These are phyloP conservation scores for Ambispora gerdemannii DNA, from an alignment of 192 early-diverging fungal species.

Conservation along the genomic window DNA sequence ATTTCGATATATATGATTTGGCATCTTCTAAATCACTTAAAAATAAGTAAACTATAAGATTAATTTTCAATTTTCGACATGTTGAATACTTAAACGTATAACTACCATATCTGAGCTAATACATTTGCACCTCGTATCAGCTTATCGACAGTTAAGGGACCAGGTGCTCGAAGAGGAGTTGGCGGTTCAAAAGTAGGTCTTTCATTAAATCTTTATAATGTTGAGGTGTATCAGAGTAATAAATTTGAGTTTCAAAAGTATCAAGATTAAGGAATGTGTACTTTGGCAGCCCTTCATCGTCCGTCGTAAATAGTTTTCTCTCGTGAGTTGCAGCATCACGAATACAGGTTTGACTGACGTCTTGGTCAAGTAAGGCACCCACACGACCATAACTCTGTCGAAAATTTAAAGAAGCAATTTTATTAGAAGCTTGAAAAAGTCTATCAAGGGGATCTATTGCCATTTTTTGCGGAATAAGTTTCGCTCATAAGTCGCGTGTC, in stretches of 20 bases:
- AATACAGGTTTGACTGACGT: neutral
- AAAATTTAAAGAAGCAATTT: conserved; percentile 26
- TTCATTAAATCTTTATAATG: no score
- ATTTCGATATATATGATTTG: neutral
- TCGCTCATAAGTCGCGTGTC: no score
- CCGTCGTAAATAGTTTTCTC: conserved; percentile 21
- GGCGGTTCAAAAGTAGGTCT: conserved; percentile 23
- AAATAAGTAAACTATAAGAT: neutral
- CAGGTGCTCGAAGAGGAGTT: conserved; percentile 24
- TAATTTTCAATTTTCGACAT: neutral
- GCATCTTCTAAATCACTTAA: conserved; percentile 15
- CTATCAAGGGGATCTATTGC: conserved; percentile 8
- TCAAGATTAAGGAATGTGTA: no score
- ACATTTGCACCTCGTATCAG: conserved; percentile 26
- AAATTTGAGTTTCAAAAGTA: no score
- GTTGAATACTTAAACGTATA: neutral
- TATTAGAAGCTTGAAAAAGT: conserved; percentile 3
- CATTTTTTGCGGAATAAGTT: no score
- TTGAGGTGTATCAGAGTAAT: no score
- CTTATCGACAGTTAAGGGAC: conserved; percentile 23
- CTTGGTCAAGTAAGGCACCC: neutral
- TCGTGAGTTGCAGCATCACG: conserved; percentile 27
- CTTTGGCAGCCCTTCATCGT: conserved; percentile 5
- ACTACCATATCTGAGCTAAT: conserved; percentile 27
- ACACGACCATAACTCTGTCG: neutral